Base-by-base conservation (phyloP, 1,284 basidiomycete species). In the Marasmius oreades region DNA sequence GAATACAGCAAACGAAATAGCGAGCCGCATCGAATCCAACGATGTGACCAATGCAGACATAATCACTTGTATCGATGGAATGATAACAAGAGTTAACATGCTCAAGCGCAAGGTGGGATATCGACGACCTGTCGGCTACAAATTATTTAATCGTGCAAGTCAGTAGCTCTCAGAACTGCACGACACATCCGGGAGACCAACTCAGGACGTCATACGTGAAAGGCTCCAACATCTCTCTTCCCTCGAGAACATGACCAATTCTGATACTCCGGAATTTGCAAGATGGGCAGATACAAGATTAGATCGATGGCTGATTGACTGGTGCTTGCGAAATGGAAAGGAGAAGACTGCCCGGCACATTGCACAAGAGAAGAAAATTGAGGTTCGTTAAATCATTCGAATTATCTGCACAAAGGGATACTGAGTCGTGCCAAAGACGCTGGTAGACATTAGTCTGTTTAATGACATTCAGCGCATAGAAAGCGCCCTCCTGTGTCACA, bases 391-490 rank as follows among this genome's bases (percentile, higher is more conserved):
- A 22, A 36, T 44, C 33, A 52, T 57, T 46, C 57, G 58, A 26
- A 55, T 42, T 60, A 36, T 44, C 60, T 54, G 55, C 61, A 55
- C 59, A 54, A 45, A 14, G n/a, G 64, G 62, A 61, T 54, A 34
- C 56, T 56, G 37, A 60, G n/a, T n/a, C 39, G 36, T 16, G 23
- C 34, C 48, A 39, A 62, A 94, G 91, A 82, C 81, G 52, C 78
- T 95, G 11, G 92, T 95, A 42, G 95, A 98, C 67, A 86, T 95
- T 45, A 93, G 97, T 57, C 78, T 98, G 39, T 98, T 98, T 70
- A 84, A 84, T 56, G 94, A 98, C 62, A 90, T 98, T 46, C 80
- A 79, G 31, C 80, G 87, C 55, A 94, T 98, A 61, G 94, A 98
- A 70, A 77, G 80, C 5, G 93, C 92, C 0, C 78, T 99, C 18